These are phyloP conservation scores for Iberis pinnata DNA, from an alignment of 345 rosid genomes.

Conservation along the genomic window DNA sequence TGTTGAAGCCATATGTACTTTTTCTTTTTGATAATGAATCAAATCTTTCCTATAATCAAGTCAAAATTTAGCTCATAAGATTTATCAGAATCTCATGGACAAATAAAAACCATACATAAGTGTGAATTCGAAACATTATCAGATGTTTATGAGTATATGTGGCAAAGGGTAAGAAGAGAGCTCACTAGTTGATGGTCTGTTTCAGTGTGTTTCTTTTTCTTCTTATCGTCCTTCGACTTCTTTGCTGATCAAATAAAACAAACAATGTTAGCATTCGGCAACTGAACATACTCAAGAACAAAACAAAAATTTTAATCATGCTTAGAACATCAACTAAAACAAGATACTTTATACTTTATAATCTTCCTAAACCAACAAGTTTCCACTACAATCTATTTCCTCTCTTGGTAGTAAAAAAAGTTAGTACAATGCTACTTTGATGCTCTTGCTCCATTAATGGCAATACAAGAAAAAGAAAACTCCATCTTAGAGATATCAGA, in stretches of 20 bases:
- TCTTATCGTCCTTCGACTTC: slow-evolving; percentile 72
- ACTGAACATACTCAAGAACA: too few relatives aligned
- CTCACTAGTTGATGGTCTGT: slow-evolving; percentile 41
- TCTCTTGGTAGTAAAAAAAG: background rate
- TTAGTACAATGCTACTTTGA: background rate
- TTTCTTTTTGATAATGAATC: too few relatives aligned
- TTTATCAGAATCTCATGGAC: background rate
- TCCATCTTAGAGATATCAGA: too few relatives aligned
- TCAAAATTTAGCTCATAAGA: too few relatives aligned
- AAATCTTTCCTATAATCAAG: too few relatives aligned
- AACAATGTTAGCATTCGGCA: too few relatives aligned
- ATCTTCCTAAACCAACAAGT: background rate
- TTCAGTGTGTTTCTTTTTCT: slow-evolving; percentile 41
- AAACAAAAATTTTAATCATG: background rate
- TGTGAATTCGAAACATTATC: background rate
- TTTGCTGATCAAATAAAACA: too few relatives aligned
- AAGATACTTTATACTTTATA: background rate
- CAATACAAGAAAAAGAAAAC: too few relatives aligned
- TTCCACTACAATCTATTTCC: background rate
- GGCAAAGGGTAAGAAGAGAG: slow-evolving; percentile 7
- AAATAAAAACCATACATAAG: too few relatives aligned
- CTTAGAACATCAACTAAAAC: background rate
- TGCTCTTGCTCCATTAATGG: too few relatives aligned
- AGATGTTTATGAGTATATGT: background rate
- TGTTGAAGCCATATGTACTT: too few relatives aligned